phyloP scores from a whole-genome alignment of 495 filamentous ascomycete species.

The Penicillium nucicola region DNA sequence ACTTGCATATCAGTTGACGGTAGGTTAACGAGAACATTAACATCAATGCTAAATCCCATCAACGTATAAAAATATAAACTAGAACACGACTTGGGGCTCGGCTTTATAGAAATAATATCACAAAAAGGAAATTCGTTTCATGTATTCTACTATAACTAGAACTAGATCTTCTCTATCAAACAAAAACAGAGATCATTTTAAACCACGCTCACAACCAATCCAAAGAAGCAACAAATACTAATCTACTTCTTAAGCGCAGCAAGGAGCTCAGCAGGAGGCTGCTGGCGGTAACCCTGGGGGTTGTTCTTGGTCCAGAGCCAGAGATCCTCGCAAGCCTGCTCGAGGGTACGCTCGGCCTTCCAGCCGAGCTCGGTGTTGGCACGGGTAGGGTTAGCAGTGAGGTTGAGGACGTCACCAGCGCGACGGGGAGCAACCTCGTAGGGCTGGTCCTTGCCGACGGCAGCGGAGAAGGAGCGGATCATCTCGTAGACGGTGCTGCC shows the following conservation, averaged over 20 bases:
- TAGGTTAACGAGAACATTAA: no score
- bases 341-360: constrained; percentile 87
- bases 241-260: constrained; percentile 63
- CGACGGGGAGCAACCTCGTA: constrained; percentile 84
- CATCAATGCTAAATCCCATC: no score
- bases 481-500: constrained; percentile 97
- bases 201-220: constrained; percentile 1
- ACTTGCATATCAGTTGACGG: no score
- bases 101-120: no score
- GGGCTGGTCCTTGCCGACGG: constrained; percentile 78
- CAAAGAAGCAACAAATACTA: background rate
- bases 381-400: constrained; percentile 85
- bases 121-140: constrained; percentile 45
- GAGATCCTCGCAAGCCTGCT: constrained; percentile 89
- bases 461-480: constrained; percentile 86
- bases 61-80: no score
- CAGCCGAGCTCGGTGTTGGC: constrained; percentile 87
- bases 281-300: constrained; percentile 88
- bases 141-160: constrained; percentile 26
- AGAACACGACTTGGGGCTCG: background rate
- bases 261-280: constrained; percentile 80
- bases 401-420: constrained; percentile 87
- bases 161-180: constrained; percentile 21
- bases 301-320: constrained; percentile 97
- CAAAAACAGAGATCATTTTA: constrained; percentile 4